These are phyloP conservation scores for Stevia rebaudiana DNA, from an alignment of 140 eudicot species.

Conservation along the genomic window DNA sequence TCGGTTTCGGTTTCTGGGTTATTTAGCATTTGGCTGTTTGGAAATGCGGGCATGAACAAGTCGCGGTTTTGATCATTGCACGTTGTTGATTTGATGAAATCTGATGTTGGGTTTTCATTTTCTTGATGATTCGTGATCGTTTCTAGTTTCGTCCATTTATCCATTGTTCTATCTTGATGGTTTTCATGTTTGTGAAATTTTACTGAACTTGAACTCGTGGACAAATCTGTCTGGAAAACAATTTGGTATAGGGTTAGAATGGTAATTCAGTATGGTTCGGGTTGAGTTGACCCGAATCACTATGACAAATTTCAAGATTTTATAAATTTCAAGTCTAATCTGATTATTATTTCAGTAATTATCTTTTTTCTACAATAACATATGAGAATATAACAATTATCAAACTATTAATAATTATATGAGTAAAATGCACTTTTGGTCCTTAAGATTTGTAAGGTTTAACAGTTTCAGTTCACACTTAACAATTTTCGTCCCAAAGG, in stretches of 20 bases:
- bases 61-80: conserved; percentile 26
- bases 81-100: conserved; percentile 17
- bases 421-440: too few species aligned
- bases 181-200: conserved; percentile 22
- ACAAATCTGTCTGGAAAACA: conserved; percentile 57
- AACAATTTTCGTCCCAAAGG: too few species aligned
- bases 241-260: neutral
- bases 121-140: conserved; percentile 30
- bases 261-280: neutral
- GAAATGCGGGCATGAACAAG: conserved; percentile 19
- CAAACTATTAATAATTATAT: too few species aligned
- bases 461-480: too few species aligned
- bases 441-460: too few species aligned
- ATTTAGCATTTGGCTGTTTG: conserved; percentile 16
- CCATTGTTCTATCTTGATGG: conserved; percentile 14
- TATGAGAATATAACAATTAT: too few species aligned
- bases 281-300: neutral
- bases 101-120: conserved; percentile 24
- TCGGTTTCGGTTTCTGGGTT: conserved; percentile 6
- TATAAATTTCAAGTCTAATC: too few species aligned
- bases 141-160: conserved; percentile 19
- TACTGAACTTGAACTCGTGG: conserved; percentile 36
- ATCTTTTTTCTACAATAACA: too few species aligned
- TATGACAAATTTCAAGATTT: too few species aligned
- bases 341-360: neutral